Conservation (phyloP, 805 yeast genomes). For the Ogataea wickerhamii region DNA sequence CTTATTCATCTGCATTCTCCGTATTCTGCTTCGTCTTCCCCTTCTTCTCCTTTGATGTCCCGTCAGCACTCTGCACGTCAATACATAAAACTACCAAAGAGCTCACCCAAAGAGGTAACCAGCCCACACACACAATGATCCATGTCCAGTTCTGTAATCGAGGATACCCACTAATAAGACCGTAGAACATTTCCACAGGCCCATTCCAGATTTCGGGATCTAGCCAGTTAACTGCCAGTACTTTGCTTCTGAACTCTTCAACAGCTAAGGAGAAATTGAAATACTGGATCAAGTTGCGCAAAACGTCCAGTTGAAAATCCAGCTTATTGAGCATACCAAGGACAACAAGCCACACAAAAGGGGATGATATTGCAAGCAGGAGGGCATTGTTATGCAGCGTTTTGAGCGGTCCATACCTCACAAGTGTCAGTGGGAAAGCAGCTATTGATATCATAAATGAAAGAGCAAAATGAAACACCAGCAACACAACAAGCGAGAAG, state of each 20-base stretch:
- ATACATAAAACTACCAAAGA: constrained; percentile 22
- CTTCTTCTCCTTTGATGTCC: too few species aligned
- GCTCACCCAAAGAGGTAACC: constrained; percentile 79
- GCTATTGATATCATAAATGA: constrained; percentile 67
- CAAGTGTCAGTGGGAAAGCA: constrained; percentile 72
- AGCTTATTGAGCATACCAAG: constrained; percentile 25
- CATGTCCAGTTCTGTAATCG: constrained; percentile 83
- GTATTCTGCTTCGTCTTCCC: too few species aligned
- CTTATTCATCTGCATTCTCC: too few species aligned
- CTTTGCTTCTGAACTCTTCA: constrained; percentile 15
- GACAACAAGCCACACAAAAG: constrained; percentile 27
- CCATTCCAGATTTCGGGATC: constrained; percentile 25
- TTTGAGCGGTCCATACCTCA: constrained; percentile 36
- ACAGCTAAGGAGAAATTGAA: constrained; percentile 17
- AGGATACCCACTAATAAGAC: constrained; percentile 60
- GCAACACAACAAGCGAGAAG: constrained; percentile 63
- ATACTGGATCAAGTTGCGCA: constrained; percentile 32
- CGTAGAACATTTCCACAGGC: constrained; percentile 42
- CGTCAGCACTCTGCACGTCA: constrained; percentile 18
- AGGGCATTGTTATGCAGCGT: constrained; percentile 19
- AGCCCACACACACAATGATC: constrained; percentile 66
- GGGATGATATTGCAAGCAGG: constrained; percentile 30
- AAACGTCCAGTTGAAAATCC: constrained; percentile 26
- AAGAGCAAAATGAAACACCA: constrained; percentile 82
- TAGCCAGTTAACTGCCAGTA: constrained; percentile 15